These are phyloP conservation scores for Centrapalus pauciflorus DNA, from an alignment of 129 eudicot species.

Conservation along the genomic window DNA sequence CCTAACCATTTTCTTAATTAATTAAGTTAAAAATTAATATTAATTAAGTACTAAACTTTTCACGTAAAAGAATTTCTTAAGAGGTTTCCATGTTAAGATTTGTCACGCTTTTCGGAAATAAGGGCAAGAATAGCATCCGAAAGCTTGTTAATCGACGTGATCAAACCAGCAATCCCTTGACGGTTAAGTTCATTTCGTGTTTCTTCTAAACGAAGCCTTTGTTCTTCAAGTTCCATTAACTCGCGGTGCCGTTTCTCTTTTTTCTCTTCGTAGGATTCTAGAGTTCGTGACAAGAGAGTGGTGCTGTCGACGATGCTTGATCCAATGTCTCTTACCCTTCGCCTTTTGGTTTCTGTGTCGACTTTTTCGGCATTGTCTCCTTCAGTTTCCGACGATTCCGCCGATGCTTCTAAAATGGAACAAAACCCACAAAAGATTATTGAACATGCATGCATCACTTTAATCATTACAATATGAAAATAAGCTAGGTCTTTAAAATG, in stretches of 20 bases:
- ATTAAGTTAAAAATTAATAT: too few relatives aligned
- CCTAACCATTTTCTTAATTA: too few relatives aligned
- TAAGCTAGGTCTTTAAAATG: too few relatives aligned
- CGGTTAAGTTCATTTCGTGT: constrained; percentile 38
- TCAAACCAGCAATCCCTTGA: constrained; percentile 32
- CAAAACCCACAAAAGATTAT: neutral
- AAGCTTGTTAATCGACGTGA: constrained; percentile 38
- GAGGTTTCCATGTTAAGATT: too few relatives aligned
- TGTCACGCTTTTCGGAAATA: constrained; percentile 34
- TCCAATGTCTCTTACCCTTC: constrained; percentile 30
- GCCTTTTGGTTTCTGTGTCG: constrained; percentile 27
- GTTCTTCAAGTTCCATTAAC: constrained; percentile 42
- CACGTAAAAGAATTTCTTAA: too few relatives aligned
- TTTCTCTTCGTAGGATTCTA: constrained; percentile 31
- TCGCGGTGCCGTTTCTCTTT: constrained; percentile 41
- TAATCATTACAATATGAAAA: too few relatives aligned
- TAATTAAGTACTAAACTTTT: too few relatives aligned
- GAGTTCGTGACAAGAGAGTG: constrained; percentile 28
- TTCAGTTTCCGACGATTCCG: constrained; percentile 33
- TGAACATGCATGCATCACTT: too few relatives aligned
- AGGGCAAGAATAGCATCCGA: constrained; percentile 45
- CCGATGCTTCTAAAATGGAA: constrained; percentile 23
- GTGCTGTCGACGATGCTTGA: constrained; percentile 31
- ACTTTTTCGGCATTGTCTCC: constrained; percentile 16
- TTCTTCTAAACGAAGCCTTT: constrained; percentile 34